Evolutionary conservation across 345 rosid species (phyloP), one percentile per base, ranked within the genome.

Genomic region (Euphorbia pulcherrima): DNA sequence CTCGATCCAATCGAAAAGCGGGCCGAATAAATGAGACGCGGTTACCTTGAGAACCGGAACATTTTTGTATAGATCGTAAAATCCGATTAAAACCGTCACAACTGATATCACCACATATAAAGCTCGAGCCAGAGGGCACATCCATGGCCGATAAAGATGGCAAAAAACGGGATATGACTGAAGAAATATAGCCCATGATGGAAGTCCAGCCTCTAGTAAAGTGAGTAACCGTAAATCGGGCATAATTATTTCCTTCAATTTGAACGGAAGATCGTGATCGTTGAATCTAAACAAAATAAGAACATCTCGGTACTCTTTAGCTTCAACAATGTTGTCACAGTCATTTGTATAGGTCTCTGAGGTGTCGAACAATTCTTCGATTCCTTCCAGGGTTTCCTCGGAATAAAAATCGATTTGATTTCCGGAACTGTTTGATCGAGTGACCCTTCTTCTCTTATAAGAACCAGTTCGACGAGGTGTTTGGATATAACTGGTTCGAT

Each of bases 151-250:
- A 73, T 95, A 95, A 24, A 90, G 79, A 81, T 92, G 92, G 73
- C 96, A 85, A 69, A 95, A 87, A 2, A 86, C 96, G 4, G 98
- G 98, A 79, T 92, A 95, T 62, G 99, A 95, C 71, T 95, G 98
- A 58, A 95, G 96, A 73, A 95, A 95, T 76, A 95, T 69, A 60
- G 90, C 98, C 99, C 99, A 95, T 23, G 99, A 88, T 50, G 99
- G 98, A 71, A 95, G 96, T 61, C 99, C 98, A 28, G 99, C 89
- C 80, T 95, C 99, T 60, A 92, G 77, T 54, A 95, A 75, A 72
- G 94, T 92, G 64, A 95, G 93, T 74, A 95, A 76, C 66, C 92
- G 86, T 72, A 85, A 63, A 75, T 95, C 88, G 41, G 89, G 79
- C 83, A 87, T 81, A 79, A 95, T 81, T 69, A 92, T 78, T 67